Evolutionary conservation across 345 rosid genomes (phyloP), one percentile per base, ranked within the genome.

Genomic region (Camelina hispida): DNA sequence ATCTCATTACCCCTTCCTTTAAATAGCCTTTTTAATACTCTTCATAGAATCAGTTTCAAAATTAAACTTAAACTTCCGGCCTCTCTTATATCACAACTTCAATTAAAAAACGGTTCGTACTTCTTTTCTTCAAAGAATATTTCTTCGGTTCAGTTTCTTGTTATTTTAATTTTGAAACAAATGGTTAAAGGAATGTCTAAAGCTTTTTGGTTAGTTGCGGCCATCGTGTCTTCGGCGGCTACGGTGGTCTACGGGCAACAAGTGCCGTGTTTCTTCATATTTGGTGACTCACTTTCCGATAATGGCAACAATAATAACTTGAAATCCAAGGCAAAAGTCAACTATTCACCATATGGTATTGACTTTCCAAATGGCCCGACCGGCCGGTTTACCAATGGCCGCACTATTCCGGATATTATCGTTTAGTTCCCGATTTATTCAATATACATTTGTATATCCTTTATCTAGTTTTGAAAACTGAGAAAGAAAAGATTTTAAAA

Each of bases 311-410:
- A 87, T 48, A 89, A 89, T 60, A 34, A 73, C 46, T 84, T 85
- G 51, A 0, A 11, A 4, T 61, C 86, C 0, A 28, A 57, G 43
- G 88, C 91, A 9, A 82, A 80, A 64, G 91, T 82, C 44, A 69
- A 87, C 68, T 87, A 32, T 50, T 6, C 47, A 32, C 93, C 93
- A 30, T 89, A 87, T 17, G 91, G 94, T 15, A 82, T 83, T 37
- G 88, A 87, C 68, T 87, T 85, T 61, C 75, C 86, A 0, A 15
- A 61, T 10, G 84, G 94, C 47, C 88, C 94, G 5, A 84, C 88
- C 2, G 91, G 94, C 56, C 80, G 94, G 37, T 89, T 89, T 73
- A 75, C 44, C 30, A 85, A 87, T 66, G 91, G 89, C 16, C 81
- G 65, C 56, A 89, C 81, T 42, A 66, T 76, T 0, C 62, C 83